phyloP scores from a whole-genome alignment of 768 basidiomycete species.

The Coprinopsis strossmayeri region DNA sequence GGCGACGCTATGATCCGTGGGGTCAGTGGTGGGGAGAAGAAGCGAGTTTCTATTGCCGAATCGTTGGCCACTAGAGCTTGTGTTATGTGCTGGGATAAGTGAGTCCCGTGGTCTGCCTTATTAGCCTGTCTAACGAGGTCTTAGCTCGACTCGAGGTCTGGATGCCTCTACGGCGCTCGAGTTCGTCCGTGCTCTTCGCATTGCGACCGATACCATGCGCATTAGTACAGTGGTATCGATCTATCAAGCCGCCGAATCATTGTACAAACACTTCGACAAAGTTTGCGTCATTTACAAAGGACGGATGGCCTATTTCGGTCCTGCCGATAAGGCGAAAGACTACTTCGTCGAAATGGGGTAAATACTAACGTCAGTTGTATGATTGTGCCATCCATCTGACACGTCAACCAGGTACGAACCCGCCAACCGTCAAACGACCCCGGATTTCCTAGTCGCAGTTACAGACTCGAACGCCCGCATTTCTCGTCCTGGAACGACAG shows the following conservation, averaged over 20 bases:
- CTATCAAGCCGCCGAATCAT: constrained; percentile 74
- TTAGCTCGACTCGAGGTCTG: constrained; percentile 51
- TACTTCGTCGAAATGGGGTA: constrained; percentile 63
- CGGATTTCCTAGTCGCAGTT: constrained; percentile 57
- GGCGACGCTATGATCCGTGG: constrained; percentile 73
- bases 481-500: constrained; percentile 32
- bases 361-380: not conserved
- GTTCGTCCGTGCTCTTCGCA: constrained; percentile 60
- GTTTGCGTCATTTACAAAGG: constrained; percentile 75
- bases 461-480: constrained; percentile 60
- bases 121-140: not conserved
- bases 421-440: constrained; percentile 57
- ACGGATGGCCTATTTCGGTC: constrained; percentile 69
- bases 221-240: constrained; percentile 67
- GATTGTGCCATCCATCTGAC: not conserved
- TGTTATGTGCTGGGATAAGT: constrained; percentile 57
- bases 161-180: constrained; percentile 70
- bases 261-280: constrained; percentile 69
- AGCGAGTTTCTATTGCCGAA: constrained; percentile 76
- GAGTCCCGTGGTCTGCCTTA: not conserved
- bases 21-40: constrained; percentile 71
- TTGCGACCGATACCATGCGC: constrained; percentile 51
- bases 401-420: constrained; percentile 27
- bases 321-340: constrained; percentile 51
- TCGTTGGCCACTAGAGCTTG: constrained; percentile 48